Base-by-base conservation (phyloP, 164 flowering plant species). In the Nelumbo lutea region DNA sequence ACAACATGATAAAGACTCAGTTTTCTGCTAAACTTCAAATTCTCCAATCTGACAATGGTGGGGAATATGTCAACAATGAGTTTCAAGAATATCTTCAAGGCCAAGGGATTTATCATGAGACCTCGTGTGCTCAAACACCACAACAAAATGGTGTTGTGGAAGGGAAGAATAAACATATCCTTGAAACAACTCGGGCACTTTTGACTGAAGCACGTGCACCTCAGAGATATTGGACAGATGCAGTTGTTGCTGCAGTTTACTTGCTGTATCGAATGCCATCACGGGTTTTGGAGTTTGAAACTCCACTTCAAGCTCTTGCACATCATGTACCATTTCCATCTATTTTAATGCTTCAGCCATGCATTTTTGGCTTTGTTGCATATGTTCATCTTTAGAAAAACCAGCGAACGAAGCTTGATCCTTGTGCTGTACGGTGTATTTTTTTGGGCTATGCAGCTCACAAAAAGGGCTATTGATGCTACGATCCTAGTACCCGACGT, bases 401-500 rank as follows among this genome's bases (percentile, higher is more conserved):
- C 44, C 42, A 40, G 6, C 2, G 40, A 10, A 50, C 57, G 3
- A 65, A 65, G 14, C 68, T 65, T 11, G 68, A 66, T 53, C 47
- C 68, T 3, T 52, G 47, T 40, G 68, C 46, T 13, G 4, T 66
- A 1, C 9, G 43, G 8, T 66, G 68, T 39, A 27, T 9, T 66
- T 66, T 66, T 38, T 66, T 53, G 69, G 69, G 61, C 11, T 66
- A 55, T 14, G 44, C 41, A 2, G 6, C 15, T 1, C 48, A 42
- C 14, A 47, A 66, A 41, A 66, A 66, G 13, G 69, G 61, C 14
- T 66, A 66, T 11, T 1, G 14, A 11, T 66, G 69, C 61, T 66
- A 53, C n/a, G 48, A 53, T n/a, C 61, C 48, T 2, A 1, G 14
- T 42, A 5, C 50, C 2, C 11, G 15, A 2, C 39, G 51, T 2